Percentiles rank a stretch among this genome's conserved stretches.
Conservation (phyloP, 805 yeast species). For the Cyberlindnera mrakii region DNA sequence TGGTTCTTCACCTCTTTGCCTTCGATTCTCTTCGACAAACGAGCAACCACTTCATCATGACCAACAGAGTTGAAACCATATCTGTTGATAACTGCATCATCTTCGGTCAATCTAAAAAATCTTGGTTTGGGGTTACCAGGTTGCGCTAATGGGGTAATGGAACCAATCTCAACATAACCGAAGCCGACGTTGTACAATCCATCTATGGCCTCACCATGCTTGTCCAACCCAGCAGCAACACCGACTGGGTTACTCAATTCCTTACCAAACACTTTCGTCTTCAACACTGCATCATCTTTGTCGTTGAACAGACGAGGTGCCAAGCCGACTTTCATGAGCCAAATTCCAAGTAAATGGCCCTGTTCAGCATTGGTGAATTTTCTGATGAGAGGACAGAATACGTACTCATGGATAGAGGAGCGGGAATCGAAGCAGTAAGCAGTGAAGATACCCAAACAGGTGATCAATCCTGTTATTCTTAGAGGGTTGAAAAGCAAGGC, state of each 20-base stretch:
- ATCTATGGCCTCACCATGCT: constrained; percentile 88
- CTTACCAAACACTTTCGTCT: constrained; percentile 61
- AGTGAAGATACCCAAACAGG: constrained; percentile 31
- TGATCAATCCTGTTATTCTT: background rate
- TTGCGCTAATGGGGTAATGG: constrained; percentile 88
- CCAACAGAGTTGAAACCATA: constrained; percentile 95
- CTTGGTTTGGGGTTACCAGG: constrained; percentile 94
- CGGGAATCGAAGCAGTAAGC: constrained; percentile 68
- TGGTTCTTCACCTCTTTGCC: constrained; percentile 25
- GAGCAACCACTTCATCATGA: constrained; percentile 64
- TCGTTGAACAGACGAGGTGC: constrained; percentile 56
- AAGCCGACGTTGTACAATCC: constrained; percentile 73
- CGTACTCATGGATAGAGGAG: constrained; percentile 76
- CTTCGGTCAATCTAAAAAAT: constrained; percentile 77
- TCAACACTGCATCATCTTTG: constrained; percentile 43
- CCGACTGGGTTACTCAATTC: constrained; percentile 74
- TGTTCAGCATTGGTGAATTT: constrained; percentile 71
- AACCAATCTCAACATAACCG: constrained; percentile 87
- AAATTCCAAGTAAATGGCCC: constrained; percentile 75
- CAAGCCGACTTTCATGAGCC: constrained; percentile 60
- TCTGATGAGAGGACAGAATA: constrained; percentile 73
- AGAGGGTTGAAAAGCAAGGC: constrained; percentile 3
- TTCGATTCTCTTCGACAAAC: constrained; percentile 58
- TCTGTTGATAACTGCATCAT: constrained; percentile 88
- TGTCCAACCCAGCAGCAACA: constrained; percentile 93